phyloP scores from a whole-genome alignment of 352 stramenopile species.

The Globisporangium iwayamae region DNA sequence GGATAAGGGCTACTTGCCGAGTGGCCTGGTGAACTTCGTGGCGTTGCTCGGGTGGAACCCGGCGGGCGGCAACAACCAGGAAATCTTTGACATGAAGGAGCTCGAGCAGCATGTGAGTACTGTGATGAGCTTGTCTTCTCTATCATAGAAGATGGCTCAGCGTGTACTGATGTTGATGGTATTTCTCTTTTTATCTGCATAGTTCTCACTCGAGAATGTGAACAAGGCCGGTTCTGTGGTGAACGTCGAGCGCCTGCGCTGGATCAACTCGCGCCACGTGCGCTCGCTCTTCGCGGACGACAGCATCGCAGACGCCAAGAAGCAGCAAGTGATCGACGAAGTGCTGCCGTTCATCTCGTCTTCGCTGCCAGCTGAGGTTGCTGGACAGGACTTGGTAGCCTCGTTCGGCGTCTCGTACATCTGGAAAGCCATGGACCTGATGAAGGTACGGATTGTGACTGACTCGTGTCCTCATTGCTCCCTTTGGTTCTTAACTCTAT shows the following conservation, averaged over 20 bases:
- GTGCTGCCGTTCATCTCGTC: constrained; percentile 63
- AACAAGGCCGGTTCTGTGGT: constrained; percentile 89
- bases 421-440: constrained; percentile 71
- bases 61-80: constrained; percentile 93
- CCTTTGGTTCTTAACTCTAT: neutral
- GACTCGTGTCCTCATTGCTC: neutral
- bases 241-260: constrained; percentile 80
- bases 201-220: constrained; percentile 85
- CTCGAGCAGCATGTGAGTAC: constrained; percentile 57
- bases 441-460: constrained; percentile 43
- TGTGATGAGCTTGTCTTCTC: neutral
- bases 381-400: constrained; percentile 29
- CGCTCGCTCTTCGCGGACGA: constrained; percentile 66
- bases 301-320: constrained; percentile 30
- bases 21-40: constrained; percentile 98
- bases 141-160: neutral
- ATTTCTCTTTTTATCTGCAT: neutral
- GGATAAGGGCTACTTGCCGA: constrained; percentile 94
- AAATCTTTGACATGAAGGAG: constrained; percentile 95
- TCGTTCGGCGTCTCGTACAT: constrained; percentile 68
- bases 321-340: constrained; percentile 48
- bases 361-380: constrained; percentile 18
- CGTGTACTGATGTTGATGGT: neutral
- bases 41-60: constrained; percentile 97
- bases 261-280: constrained; percentile 89